Evolutionary conservation across 495 filamentous ascomycete genomes (phyloP).

Genomic region (Amphirosellinia nigrospora): DNA sequence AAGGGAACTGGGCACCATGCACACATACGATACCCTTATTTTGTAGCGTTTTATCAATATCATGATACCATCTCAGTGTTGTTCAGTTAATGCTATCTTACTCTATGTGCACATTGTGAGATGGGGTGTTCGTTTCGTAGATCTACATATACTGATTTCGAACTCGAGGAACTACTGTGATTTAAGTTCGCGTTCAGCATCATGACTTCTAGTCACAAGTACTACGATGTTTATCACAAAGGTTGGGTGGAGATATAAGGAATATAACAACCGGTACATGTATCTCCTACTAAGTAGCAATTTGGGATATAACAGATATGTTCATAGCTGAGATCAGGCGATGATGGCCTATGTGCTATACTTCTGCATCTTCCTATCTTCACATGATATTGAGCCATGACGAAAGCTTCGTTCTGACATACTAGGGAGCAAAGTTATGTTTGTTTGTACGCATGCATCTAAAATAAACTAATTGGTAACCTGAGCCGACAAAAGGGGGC

Average conservation of each 20-base stretch:
- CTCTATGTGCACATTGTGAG: background rate
- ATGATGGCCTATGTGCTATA: too few species aligned
- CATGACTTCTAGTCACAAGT: background rate
- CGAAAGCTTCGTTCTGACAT: background rate
- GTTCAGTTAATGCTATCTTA: background rate
- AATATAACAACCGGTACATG: background rate
- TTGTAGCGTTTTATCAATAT: slow-evolving; percentile 21
- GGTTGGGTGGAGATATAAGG: background rate
- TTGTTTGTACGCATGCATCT: too few species aligned
- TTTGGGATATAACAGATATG: too few species aligned
- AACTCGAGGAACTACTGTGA: too few species aligned
- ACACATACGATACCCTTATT: slow-evolving; percentile 25
- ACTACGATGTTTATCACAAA: background rate
- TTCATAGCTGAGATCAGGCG: too few species aligned
- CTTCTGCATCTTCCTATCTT: too few species aligned
- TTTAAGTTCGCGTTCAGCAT: background rate
- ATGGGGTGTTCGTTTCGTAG: background rate
- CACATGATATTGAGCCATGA: too few species aligned
- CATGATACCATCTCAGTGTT: slow-evolving; percentile 15
- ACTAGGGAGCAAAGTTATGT: too few species aligned
- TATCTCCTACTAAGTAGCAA: background rate
- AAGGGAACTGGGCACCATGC: background rate
- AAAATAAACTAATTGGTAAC: too few species aligned
- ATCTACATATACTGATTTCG: background rate
- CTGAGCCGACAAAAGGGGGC: too few species aligned